These are phyloP conservation scores for Diphasiastrum complanatum DNA, from an alignment of 83 land plant genomes.

Conservation along the genomic window DNA sequence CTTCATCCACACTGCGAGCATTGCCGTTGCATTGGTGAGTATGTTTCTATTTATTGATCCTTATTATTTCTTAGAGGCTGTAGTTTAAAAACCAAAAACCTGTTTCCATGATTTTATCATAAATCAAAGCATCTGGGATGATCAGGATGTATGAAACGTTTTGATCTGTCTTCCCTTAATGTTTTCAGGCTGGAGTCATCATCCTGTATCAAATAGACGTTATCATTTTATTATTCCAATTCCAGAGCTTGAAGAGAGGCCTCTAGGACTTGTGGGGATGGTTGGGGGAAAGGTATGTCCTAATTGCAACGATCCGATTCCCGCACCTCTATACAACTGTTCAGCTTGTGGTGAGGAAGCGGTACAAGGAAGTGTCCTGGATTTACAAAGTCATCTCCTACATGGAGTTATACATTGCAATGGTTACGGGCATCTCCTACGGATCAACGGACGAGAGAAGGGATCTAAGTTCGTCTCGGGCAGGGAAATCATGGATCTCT, in stretches of 20 bases:
- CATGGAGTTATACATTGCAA: conserved; percentile 59
- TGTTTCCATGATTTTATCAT: background rate
- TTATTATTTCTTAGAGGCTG: background rate
- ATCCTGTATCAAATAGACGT: conserved; percentile 59
- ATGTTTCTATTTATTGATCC: background rate
- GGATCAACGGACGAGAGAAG: conserved; percentile 59
- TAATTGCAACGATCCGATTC: conserved; percentile 25
- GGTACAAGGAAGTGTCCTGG: conserved; percentile 33
- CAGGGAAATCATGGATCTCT: conserved; percentile 53
- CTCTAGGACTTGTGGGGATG: conserved; percentile 22
- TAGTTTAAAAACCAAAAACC: too few relatives aligned
- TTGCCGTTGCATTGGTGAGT: conserved; percentile 13
- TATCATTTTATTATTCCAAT: conserved; percentile 67
- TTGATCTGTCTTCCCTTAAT: background rate
- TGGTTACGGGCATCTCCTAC: conserved; percentile 63
- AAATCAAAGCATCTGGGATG: background rate
- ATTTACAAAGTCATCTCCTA: conserved; percentile 47
- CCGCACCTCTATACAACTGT: conserved; percentile 35
- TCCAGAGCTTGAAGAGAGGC: conserved; percentile 24
- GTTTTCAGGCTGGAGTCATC: conserved; percentile 54
- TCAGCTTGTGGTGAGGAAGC: conserved; percentile 38
- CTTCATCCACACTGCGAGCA: conserved; percentile 16
- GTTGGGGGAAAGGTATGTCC: conserved; percentile 32
- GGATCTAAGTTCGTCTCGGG: conserved; percentile 54
- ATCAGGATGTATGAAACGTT: background rate